phyloP scores from a whole-genome alignment of 768 basidiomycete species.

The Boletus sp. region DNA sequence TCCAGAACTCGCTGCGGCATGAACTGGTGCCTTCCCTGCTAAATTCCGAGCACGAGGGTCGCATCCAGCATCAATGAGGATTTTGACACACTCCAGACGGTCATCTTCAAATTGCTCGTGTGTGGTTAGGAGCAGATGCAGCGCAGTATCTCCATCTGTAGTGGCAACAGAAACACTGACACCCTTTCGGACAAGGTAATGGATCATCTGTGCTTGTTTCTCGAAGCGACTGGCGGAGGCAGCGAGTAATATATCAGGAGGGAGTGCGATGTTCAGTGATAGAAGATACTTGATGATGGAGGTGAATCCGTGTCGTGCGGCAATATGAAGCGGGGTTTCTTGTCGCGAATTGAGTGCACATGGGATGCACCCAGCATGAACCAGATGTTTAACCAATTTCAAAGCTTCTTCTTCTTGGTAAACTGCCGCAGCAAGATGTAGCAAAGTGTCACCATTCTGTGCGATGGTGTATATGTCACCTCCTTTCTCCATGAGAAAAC shows the following conservation, averaged over 20 bases:
- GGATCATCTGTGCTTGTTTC: background rate
- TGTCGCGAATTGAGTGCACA: background rate
- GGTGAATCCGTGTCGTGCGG: background rate
- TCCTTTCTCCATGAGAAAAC: background rate
- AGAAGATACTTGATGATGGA: no score
- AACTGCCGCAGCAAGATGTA: background rate
- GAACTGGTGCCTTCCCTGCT: background rate
- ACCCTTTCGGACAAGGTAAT: background rate
- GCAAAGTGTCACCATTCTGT: background rate
- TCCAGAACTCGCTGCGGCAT: background rate
- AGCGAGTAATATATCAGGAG: no score
- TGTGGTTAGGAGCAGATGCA: background rate
- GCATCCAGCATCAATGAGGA: conserved; percentile 5
- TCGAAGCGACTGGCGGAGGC: no score
- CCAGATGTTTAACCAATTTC: background rate
- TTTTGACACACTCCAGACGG: background rate
- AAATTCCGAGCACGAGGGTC: background rate
- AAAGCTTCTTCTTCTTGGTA: background rate
- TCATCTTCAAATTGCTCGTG: no score
- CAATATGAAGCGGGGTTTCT: background rate
- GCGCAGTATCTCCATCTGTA: background rate
- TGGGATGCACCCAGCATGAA: background rate
- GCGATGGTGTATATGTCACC: background rate
- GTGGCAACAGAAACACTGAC: background rate
- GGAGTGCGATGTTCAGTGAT: no score